Evolutionary conservation across 2,329 filamentous ascomycete species (phyloP).

Genomic region (Sphaerulina vaccinii): DNA sequence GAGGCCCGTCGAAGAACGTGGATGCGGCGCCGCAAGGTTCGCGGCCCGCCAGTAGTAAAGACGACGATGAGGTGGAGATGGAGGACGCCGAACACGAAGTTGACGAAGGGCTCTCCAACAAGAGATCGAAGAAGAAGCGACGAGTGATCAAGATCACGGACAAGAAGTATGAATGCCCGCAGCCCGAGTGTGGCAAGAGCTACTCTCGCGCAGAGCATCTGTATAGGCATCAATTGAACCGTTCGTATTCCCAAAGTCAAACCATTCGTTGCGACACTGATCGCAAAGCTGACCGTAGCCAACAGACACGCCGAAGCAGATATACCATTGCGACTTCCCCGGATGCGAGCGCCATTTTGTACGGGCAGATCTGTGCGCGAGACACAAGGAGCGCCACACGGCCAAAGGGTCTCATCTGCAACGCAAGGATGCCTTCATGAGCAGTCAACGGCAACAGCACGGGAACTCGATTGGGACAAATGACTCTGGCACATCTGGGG

Average conservation of each 20-base stretch:
- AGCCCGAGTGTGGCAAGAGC: conserved; percentile 87
- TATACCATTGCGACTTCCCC: conserved; percentile 89
- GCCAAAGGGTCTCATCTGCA: conserved; percentile 71
- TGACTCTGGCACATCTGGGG: conserved; percentile 19
- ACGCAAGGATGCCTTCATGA: conserved; percentile 68
- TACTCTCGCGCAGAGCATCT: conserved; percentile 96
- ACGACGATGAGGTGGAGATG: conserved; percentile 22
- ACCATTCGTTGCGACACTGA: not conserved
- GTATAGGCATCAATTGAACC: conserved; percentile 94
- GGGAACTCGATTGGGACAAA: conserved; percentile 12
- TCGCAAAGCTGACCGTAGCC: conserved; percentile 13
- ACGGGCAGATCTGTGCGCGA: conserved; percentile 85
- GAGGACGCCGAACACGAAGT: conserved; percentile 31
- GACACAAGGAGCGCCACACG: conserved; percentile 51
- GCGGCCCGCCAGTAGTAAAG: conserved; percentile 16
- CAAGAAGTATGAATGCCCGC: conserved; percentile 70
- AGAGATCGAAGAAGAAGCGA: conserved; percentile 36
- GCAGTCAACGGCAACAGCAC: conserved; percentile 34
- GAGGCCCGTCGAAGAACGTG: conserved; percentile 2
- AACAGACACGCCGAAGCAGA: conserved; percentile 85
- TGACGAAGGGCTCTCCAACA: conserved; percentile 25
- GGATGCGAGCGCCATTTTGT: conserved; percentile 90
- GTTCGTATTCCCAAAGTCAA: conserved; percentile 50
- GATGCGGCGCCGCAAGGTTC: conserved; percentile 14
- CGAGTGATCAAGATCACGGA: conserved; percentile 47